Conservation (phyloP, 1,284 basidiomycete genomes). For the Fomitopsis schrenkii region DNA sequence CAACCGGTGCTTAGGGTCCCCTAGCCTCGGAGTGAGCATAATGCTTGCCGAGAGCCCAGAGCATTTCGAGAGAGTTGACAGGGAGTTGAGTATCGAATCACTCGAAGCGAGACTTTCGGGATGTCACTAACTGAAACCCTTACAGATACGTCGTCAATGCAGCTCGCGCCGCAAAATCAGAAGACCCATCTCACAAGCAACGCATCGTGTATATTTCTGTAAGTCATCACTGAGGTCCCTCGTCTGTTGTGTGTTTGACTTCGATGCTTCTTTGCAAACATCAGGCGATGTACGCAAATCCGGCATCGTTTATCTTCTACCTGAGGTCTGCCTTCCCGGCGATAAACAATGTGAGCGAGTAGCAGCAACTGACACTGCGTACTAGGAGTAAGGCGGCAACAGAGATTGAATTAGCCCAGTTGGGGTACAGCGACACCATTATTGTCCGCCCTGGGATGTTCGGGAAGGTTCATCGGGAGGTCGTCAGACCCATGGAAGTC, state of each 20-base stretch:
- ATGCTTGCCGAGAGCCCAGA: neutral
- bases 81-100: slow-evolving; percentile 45
- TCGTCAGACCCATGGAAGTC: neutral
- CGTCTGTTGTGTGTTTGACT: too few relatives aligned
- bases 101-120: too few relatives aligned
- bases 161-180: slow-evolving; percentile 55
- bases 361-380: neutral
- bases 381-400: slow-evolving; percentile 70
- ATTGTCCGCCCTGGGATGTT: slow-evolving; percentile 62
- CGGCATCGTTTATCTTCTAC: slow-evolving; percentile 49
- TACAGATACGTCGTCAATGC: slow-evolving; percentile 70
- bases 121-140: neutral
- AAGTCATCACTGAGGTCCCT: slow-evolving; percentile 8
- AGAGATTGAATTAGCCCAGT: slow-evolving; percentile 57
- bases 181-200: slow-evolving; percentile 41
- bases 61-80: slow-evolving; percentile 68
- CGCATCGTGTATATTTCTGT: slow-evolving; percentile 71
- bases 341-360: neutral
- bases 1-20: neutral
- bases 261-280: slow-evolving; percentile 26
- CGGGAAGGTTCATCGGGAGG: neutral
- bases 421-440: slow-evolving; percentile 68
- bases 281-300: slow-evolving; percentile 37
- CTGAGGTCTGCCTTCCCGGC: slow-evolving; percentile 27
- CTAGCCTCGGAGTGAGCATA: slow-evolving; percentile 26